Conservation (phyloP, 1,139 yeast genomes). For the Saccharomyces pastorianus region DNA sequence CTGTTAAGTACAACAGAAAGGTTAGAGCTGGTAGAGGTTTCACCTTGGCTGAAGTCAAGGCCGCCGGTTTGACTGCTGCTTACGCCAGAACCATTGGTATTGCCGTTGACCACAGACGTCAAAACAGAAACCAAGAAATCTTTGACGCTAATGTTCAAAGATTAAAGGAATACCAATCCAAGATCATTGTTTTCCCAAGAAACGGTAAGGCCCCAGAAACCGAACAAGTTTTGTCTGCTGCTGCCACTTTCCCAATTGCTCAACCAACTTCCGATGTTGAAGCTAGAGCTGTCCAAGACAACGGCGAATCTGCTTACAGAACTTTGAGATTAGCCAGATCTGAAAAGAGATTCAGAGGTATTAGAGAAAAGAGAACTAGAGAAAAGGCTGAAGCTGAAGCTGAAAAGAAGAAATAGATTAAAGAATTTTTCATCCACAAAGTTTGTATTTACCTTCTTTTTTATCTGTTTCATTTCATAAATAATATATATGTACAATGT, state of each 20-base stretch:
- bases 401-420: slow-evolving; percentile 84
- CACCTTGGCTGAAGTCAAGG: slow-evolving; percentile 96
- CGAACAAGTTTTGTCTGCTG: slow-evolving; percentile 63
- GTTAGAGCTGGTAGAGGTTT: slow-evolving; percentile 99
- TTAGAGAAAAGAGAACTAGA: slow-evolving; percentile 94
- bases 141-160: slow-evolving; percentile 92
- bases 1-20: slow-evolving; percentile 98
- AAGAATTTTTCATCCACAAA: slow-evolving; percentile 5
- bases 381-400: slow-evolving; percentile 99
- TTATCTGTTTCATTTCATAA: slow-evolving; percentile 10
- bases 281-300: slow-evolving; percentile 90
- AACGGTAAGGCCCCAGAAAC: slow-evolving; percentile 73
- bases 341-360: slow-evolving; percentile 87
- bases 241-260: slow-evolving; percentile 86
- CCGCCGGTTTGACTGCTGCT: slow-evolving; percentile 90
- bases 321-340: slow-evolving; percentile 94
- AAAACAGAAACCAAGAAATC: slow-evolving; percentile 94
- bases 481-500: slow-evolving; percentile 22
- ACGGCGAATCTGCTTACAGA: slow-evolving; percentile 70
- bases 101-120: slow-evolving; percentile 99
- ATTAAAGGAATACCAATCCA: slow-evolving; percentile 92
- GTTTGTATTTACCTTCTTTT: slow-evolving; percentile 10
- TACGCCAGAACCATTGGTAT: slow-evolving; percentile 98
- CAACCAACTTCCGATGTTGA: slow-evolving; percentile 65
- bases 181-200: slow-evolving; percentile 93